Evolutionary conservation across 441 rosid species (phyloP).

Genomic region (Capsella rubella): DNA sequence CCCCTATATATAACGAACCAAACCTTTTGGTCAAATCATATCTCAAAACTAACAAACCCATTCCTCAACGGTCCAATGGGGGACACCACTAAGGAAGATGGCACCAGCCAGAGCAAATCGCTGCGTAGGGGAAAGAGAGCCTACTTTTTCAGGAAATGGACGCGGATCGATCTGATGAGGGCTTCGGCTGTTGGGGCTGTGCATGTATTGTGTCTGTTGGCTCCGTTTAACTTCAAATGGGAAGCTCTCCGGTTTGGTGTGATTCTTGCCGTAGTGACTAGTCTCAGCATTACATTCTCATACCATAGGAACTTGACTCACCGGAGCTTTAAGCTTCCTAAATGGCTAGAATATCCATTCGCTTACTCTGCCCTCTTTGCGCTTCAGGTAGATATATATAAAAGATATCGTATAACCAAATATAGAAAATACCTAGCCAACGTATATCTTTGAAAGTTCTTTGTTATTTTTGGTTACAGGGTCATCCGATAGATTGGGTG

Average conservation of each 20-base stretch:
- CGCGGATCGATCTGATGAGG: slow-evolving; percentile 53
- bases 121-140: slow-evolving; percentile 52
- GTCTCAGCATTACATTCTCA: slow-evolving; percentile 80
- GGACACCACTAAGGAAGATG: slow-evolving; percentile 23
- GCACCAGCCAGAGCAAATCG: slow-evolving; percentile 31
- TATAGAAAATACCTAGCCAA: not conserved
- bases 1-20: slow-evolving; percentile 14
- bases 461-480: slow-evolving; percentile 47
- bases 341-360: slow-evolving; percentile 84
- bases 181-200: slow-evolving; percentile 54
- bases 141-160: slow-evolving; percentile 66
- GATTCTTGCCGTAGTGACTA: slow-evolving; percentile 58
- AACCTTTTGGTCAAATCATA: slow-evolving; percentile 3
- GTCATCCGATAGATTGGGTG: slow-evolving; percentile 90
- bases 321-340: slow-evolving; percentile 82
- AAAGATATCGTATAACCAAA: not conserved
- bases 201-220: slow-evolving; percentile 68
- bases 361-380: slow-evolving; percentile 80
- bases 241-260: slow-evolving; percentile 62
- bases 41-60: slow-evolving; percentile 23
- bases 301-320: slow-evolving; percentile 86
- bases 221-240: slow-evolving; percentile 79
- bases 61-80: slow-evolving; percentile 27
- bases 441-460: not conserved
- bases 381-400: slow-evolving; percentile 62